These are phyloP conservation scores for Colletotrichum sojae DNA, from an alignment of 2,329 filamentous ascomycete species.

Conservation along the genomic window DNA sequence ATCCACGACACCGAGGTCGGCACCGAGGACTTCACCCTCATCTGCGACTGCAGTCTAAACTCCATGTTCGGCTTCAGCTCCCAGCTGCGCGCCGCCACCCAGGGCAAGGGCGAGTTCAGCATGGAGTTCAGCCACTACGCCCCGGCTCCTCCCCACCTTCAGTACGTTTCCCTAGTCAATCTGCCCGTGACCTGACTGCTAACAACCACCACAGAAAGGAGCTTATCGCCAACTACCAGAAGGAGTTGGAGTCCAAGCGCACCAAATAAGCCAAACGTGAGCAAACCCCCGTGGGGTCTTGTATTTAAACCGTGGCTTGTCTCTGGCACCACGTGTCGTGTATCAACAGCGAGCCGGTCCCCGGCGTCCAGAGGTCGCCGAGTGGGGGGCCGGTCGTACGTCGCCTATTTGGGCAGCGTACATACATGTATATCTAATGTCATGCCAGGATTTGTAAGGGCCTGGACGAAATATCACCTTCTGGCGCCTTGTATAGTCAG, in stretches of 20 bases:
- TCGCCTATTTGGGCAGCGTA: constrained; percentile 30
- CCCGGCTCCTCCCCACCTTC: constrained; percentile 86
- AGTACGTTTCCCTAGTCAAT: constrained; percentile 71
- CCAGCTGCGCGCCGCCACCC: constrained; percentile 91
- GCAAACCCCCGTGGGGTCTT: not conserved
- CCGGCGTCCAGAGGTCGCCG: constrained; percentile 7
- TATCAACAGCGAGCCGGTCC: constrained; percentile 28
- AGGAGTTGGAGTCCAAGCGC: constrained; percentile 70
- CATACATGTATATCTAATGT: constrained; percentile 41
- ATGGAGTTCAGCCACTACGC: constrained; percentile 99
- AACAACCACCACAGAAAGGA: constrained; percentile 63
- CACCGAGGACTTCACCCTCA: constrained; percentile 91
- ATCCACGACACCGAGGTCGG: constrained; percentile 97
- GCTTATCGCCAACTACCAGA: constrained; percentile 70
- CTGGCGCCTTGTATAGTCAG: constrained; percentile 22
- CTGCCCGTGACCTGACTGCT: not conserved
- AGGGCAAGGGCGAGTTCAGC: constrained; percentile 97
- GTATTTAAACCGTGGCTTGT: constrained; percentile 13
- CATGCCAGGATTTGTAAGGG: constrained; percentile 26
- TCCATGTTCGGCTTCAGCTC: constrained; percentile 98
- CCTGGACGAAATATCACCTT: constrained; percentile 24
- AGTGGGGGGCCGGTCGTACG: constrained; percentile 19
- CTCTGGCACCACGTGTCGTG: constrained; percentile 32
- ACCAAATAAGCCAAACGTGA: constrained; percentile 58
- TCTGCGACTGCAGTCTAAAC: constrained; percentile 93